These are phyloP conservation scores for Agaricales sp. DNA, from an alignment of 1,284 basidiomycete genomes.

Conservation along the genomic window DNA sequence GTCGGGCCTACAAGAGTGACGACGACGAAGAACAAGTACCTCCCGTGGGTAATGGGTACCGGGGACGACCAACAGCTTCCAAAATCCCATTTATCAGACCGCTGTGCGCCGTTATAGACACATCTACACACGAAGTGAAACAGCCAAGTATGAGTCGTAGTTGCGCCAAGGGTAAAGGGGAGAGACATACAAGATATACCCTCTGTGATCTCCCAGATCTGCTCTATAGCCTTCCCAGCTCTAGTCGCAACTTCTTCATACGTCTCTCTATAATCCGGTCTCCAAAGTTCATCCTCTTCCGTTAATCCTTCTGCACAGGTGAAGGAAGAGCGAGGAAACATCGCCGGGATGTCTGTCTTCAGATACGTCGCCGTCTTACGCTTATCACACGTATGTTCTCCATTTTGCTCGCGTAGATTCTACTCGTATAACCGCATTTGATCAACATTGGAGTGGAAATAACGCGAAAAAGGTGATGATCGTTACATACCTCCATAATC, in stretches of 20 bases:
- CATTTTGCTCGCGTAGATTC: slow-evolving; percentile 61
- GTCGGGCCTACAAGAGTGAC: too few species aligned
- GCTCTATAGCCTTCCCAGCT: slow-evolving; percentile 46
- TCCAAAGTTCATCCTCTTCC: slow-evolving; percentile 70
- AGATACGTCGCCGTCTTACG: slow-evolving; percentile 49
- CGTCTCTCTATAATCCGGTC: slow-evolving; percentile 53
- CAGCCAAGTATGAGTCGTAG: neutral
- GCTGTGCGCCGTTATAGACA: slow-evolving; percentile 57
- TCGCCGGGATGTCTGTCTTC: slow-evolving; percentile 38
- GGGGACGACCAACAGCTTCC: slow-evolving; percentile 28
- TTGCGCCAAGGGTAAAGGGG: slow-evolving; percentile 1
- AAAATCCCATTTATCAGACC: slow-evolving; percentile 50
- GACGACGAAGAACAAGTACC: slow-evolving; percentile 34
- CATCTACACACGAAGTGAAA: slow-evolving; percentile 24
- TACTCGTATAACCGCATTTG: slow-evolving; percentile 17
- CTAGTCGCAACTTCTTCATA: slow-evolving; percentile 44
- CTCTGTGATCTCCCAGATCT: slow-evolving; percentile 46
- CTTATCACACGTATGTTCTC: slow-evolving; percentile 68
- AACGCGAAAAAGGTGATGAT: neutral
- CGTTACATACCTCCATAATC: slow-evolving; percentile 44
- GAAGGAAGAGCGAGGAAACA: slow-evolving; percentile 22
- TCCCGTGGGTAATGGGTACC: slow-evolving; percentile 46
- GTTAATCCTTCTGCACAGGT: slow-evolving; percentile 56
- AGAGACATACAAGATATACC: slow-evolving; percentile 31
- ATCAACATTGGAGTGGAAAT: neutral